Percentiles rank a stretch among this genome's conserved stretches.
Evolutionary conservation across 2,329 filamentous ascomycete species (phyloP).

Genomic region (Dothistroma septosporum): DNA sequence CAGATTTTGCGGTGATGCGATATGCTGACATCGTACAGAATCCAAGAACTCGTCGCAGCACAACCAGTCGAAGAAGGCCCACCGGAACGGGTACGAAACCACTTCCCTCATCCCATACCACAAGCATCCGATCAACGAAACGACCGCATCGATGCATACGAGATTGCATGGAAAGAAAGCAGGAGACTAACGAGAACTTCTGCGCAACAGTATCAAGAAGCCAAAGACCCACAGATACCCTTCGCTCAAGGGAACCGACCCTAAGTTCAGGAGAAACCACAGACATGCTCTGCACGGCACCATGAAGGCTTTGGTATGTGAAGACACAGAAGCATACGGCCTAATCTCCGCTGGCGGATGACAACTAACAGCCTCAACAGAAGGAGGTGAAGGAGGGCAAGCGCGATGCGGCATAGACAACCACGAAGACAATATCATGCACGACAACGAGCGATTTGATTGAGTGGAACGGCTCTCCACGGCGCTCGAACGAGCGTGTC

Average conservation of each 20-base stretch:
- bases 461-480: slow-evolving; percentile 12
- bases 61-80: slow-evolving; percentile 97
- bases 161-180: neutral
- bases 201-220: slow-evolving; percentile 86
- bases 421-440: neutral
- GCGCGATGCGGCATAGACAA: slow-evolving; percentile 73
- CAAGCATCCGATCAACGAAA: neutral
- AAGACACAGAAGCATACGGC: neutral
- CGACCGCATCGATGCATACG: neutral
- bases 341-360: neutral
- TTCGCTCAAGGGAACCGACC: slow-evolving; percentile 96
- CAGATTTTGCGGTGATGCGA: neutral
- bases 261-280: slow-evolving; percentile 99
- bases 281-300: slow-evolving; percentile 99
- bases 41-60: slow-evolving; percentile 99
- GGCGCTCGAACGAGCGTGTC: slow-evolving; percentile 16
- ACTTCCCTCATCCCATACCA: slow-evolving; percentile 1
- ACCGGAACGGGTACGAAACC: slow-evolving; percentile 87
- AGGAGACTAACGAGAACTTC: neutral
- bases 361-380: slow-evolving; percentile 49
- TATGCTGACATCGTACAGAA: slow-evolving; percentile 55
- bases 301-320: slow-evolving; percentile 89
- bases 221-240: slow-evolving; percentile 99
- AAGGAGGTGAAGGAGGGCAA: slow-evolving; percentile 98
- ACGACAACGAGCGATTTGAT: slow-evolving; percentile 6